Percentiles rank a stretch among this genome's conserved stretches.
Evolutionary conservation across 2,329 filamentous ascomycete genomes (phyloP).

Genomic region (Penicillium sp.): DNA sequence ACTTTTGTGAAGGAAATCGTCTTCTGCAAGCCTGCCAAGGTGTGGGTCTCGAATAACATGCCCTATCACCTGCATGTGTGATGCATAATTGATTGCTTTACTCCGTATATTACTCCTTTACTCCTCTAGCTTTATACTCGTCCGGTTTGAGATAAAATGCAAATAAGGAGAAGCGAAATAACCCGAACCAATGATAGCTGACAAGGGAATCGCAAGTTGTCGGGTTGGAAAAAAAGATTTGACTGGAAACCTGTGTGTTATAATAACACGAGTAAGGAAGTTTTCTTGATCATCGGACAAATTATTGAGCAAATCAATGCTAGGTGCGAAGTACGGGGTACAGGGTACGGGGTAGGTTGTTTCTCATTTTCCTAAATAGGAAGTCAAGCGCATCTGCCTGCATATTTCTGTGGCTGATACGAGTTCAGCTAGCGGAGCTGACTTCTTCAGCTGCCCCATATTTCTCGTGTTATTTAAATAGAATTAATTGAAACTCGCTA

Average conservation of each 20-base stretch:
- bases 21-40: too few species aligned
- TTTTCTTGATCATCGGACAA: too few species aligned
- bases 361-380: not conserved
- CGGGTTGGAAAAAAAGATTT: not conserved
- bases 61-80: not conserved
- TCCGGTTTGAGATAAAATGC: not conserved
- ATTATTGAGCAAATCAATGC: too few species aligned
- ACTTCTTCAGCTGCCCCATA: not conserved
- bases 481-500: not conserved
- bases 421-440: not conserved
- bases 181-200: not conserved
- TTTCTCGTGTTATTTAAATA: not conserved
- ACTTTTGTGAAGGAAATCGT: not conserved
- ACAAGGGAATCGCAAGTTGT: not conserved
- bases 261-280: not conserved
- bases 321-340: not conserved
- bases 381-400: not conserved
- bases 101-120: not conserved
- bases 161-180: not conserved
- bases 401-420: not conserved
- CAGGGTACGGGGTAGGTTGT: not conserved
- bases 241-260: not conserved
- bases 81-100: not conserved
- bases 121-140: not conserved
- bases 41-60: not conserved